Evolutionary conservation across 139 green algal species (phyloP).

Genomic region (Pycnococcus provasolii): DNA sequence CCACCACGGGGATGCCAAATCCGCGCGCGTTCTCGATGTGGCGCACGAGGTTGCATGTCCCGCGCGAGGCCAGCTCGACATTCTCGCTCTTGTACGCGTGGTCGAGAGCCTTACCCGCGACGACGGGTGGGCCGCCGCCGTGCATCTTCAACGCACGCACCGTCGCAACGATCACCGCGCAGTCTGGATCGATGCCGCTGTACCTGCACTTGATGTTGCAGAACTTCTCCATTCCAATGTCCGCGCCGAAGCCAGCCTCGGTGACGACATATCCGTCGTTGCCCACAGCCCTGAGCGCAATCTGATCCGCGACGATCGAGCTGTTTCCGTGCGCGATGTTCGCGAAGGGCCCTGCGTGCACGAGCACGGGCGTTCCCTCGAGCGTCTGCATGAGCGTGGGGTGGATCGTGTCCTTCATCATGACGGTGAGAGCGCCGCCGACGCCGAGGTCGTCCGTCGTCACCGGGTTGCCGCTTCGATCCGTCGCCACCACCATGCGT

Average conservation of each 20-base stretch:
- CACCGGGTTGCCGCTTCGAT: constrained; percentile 56
- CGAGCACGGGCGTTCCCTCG: constrained; percentile 88
- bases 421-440: constrained; percentile 87
- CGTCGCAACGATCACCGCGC: constrained; percentile 83
- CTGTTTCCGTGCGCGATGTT: constrained; percentile 93
- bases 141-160: constrained; percentile 84
- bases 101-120: constrained; percentile 70
- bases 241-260: constrained; percentile 91
- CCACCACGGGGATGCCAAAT: constrained; percentile 88
- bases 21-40: constrained; percentile 77
- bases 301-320: constrained; percentile 81
- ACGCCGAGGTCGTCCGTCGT: constrained; percentile 92
- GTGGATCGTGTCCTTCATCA: constrained; percentile 94
- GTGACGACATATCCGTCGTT: constrained; percentile 83
- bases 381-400: constrained; percentile 92
- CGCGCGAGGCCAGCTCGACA: constrained; percentile 53
- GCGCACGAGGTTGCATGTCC: constrained; percentile 64
- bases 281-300: constrained; percentile 86
- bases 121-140: constrained; percentile 60
- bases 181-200: constrained; percentile 54
- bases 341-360: constrained; percentile 77
- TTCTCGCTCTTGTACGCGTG: constrained; percentile 83
- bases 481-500: constrained; percentile 74
- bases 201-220: constrained; percentile 38
- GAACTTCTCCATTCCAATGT: constrained; percentile 97